Percentiles rank a stretch among this genome's conserved stretches.
Evolutionary conservation across 78 protist species (phyloP).

Genomic region (Dictyostelium citrinum): DNA sequence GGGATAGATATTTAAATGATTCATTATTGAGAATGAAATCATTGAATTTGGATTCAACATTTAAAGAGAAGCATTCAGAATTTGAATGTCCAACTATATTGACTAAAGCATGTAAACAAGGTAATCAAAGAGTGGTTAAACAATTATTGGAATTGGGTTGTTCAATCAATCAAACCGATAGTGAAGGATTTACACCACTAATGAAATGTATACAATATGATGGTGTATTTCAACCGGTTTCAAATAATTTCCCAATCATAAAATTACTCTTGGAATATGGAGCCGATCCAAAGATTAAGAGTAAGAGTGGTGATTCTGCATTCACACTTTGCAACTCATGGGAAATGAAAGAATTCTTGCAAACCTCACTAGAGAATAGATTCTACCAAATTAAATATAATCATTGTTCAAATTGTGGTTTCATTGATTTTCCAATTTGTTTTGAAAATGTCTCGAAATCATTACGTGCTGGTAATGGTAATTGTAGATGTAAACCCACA

Average conservation of each 20-base stretch:
- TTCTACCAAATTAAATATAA: neutral
- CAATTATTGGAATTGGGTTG: constrained; percentile 44
- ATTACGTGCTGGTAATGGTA: neutral
- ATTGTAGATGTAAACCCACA: constrained; percentile 10
- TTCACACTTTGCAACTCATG: constrained; percentile 24
- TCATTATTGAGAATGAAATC: neutral
- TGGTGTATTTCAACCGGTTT: constrained; percentile 58
- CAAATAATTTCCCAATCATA: neutral
- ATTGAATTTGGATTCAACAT: constrained; percentile 14
- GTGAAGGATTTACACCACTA: constrained; percentile 53
- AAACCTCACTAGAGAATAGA: neutral
- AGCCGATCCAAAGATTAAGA: constrained; percentile 46
- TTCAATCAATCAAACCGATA: constrained; percentile 2
- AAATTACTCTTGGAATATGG: constrained; percentile 39
- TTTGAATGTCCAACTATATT: constrained; percentile 26
- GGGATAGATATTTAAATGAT: neutral
- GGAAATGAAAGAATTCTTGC: constrained; percentile 9
- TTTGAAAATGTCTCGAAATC: neutral
- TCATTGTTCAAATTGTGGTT: constrained; percentile 25
- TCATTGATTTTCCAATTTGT: constrained; percentile 49
- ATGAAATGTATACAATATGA: constrained; percentile 60
- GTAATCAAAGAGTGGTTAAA: constrained; percentile 7
- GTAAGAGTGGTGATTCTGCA: neutral
- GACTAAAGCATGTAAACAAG: constrained; percentile 62
- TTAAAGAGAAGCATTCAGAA: constrained; percentile 32